These are phyloP conservation scores for Botryosphaeria dothidea DNA, from an alignment of 2,329 filamentous ascomycete species.

Conservation along the genomic window DNA sequence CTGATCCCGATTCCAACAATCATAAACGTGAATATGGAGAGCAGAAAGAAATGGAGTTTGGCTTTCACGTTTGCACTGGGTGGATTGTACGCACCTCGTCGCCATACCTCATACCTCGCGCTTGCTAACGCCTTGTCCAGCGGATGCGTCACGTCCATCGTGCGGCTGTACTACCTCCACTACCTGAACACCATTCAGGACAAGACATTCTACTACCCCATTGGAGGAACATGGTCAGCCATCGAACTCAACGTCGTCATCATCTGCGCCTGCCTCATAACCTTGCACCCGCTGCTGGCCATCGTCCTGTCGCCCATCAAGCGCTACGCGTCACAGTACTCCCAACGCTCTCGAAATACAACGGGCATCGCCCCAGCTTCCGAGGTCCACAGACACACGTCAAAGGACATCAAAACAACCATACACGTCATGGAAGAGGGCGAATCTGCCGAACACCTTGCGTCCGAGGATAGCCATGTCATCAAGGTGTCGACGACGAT, in stretches of 20 bases:
- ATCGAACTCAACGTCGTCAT: conserved; percentile 34
- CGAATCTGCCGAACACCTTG: background rate
- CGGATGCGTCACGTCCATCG: conserved; percentile 26
- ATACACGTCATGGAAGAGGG: background rate
- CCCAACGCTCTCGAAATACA: background rate
- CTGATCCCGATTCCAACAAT: conserved; percentile 19
- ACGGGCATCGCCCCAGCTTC: too few relatives aligned
- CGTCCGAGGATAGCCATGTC: background rate
- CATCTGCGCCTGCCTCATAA: conserved; percentile 31
- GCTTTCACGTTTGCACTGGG: conserved; percentile 33
- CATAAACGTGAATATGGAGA: conserved; percentile 27
- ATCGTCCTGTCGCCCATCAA: background rate
- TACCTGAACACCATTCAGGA: conserved; percentile 28
- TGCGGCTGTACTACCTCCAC: conserved; percentile 27
- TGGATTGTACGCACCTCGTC: conserved; percentile 29
- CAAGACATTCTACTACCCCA: conserved; percentile 31
- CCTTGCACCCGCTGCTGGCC: conserved; percentile 30
- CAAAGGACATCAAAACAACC: background rate
- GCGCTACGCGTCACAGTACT: background rate
- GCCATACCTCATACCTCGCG: background rate
- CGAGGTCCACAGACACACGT: too few relatives aligned
- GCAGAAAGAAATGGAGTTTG: conserved; percentile 30
- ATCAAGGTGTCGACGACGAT: background rate
- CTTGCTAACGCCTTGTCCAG: conserved; percentile 4
- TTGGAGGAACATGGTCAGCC: conserved; percentile 28